A percentile compares a stretch with the other conserved stretches of the same genome.
Evolutionary conservation across 2,329 filamentous ascomycete genomes (phyloP).

Genomic region (Ilyonectria destructans): DNA sequence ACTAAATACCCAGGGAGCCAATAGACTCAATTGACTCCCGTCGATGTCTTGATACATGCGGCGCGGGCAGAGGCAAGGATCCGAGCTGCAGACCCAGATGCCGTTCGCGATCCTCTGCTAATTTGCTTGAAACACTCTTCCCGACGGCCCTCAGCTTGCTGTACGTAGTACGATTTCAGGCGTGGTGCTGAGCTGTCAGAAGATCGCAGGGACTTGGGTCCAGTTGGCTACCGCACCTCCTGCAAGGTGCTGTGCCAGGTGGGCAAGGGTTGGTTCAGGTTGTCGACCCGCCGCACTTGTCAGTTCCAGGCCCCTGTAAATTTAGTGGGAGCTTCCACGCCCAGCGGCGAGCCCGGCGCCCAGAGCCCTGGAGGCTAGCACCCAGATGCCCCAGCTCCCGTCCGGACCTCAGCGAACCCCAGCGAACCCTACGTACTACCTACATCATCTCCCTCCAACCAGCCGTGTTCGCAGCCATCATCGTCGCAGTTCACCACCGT

Average conservation of each 20-base stretch:
- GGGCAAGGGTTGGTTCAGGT: neutral
- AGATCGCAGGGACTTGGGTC: conserved; percentile 7
- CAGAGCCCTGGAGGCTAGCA: conserved; percentile 13
- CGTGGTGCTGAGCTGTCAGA: conserved; percentile 26
- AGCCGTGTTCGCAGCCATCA: neutral
- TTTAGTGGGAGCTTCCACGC: neutral
- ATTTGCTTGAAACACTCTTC: conserved; percentile 23
- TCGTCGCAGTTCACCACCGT: neutral
- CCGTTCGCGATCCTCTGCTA: neutral
- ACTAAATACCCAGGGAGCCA: neutral
- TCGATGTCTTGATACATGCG: neutral
- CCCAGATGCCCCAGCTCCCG: conserved; percentile 3
- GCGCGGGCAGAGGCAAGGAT: neutral
- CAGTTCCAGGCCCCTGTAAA: conserved; percentile 27
- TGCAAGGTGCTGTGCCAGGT: conserved; percentile 9
- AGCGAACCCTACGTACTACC: neutral
- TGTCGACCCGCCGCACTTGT: conserved; percentile 27
- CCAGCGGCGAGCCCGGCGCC: neutral
- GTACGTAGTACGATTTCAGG: conserved; percentile 13
- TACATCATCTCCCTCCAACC: conserved; percentile 12
- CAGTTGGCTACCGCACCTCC: conserved; percentile 5
- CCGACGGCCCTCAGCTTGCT: conserved; percentile 14
- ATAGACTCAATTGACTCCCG: neutral
- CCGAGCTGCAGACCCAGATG: neutral
- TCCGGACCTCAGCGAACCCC: neutral